Base-by-base conservation (phyloP, 208 protist genomes). In the Trypanosoma scelopori region DNA sequence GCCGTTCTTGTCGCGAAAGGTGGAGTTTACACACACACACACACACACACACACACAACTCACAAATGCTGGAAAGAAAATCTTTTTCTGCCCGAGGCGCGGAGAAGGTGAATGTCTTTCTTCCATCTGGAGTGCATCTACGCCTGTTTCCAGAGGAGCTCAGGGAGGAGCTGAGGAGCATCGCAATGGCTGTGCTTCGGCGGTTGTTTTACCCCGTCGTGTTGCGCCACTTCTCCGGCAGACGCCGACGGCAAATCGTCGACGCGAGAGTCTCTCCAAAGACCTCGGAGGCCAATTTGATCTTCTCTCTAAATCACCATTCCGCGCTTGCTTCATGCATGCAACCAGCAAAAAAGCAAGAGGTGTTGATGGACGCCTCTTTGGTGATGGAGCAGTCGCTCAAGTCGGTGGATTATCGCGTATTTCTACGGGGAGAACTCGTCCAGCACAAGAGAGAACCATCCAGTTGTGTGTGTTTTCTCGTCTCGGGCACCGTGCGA, bases 401-500 rank as follows among this genome's bases (percentile, higher is more conserved):
- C 3, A 37, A 23, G 1, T 60, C 28, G 15, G 67, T 50, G 41
- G 56, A 22, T 43, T 52, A 79, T 43, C 7, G 49, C 5, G 58
- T 79, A 28, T 82, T 81, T 57, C 30, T 85, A 35, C 74, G 82
- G 27, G 56, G 65, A 0, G 88, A 94, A 65, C 25, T 78, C 11
- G 64, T 94, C 45, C 80, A 91, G 69, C 90, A 80, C 76, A 55
- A 65, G 23, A 61, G 65, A 48, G 88, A 94, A 67, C 88, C 84
- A 9, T 77, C 76, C 16, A 73, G 75, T 51, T 78, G 76, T 73
- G 88, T 94, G 62, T 65, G 86, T 13, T 47, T 94, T 23, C 41
- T 94, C 39, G 49, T 91, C 43, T 68, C 64, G 30, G 88, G 88
- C 15, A 39, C 57, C 13, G 55, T 91, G 22, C 50, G 46, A 16